A percentile compares a stretch with the other conserved stretches of the same genome.
Conservation (phyloP, 139 green algal species). For the Choricystis sp. region DNA sequence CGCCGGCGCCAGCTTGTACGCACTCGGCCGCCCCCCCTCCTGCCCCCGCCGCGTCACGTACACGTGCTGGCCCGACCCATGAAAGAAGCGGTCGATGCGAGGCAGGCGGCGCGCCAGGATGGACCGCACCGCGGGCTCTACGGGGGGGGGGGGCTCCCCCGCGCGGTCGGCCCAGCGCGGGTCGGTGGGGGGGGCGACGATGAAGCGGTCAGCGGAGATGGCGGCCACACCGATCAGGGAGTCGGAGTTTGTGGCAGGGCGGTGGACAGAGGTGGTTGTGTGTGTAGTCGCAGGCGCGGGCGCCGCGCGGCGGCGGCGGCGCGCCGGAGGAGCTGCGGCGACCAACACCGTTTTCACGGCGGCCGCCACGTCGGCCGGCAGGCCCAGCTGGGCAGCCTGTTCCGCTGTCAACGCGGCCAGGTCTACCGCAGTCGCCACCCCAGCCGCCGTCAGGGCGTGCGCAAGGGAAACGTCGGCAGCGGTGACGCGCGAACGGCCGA, state of each 20-base stretch:
- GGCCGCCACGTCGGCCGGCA: slow-evolving; percentile 12
- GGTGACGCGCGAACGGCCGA: no score
- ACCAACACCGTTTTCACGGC: slow-evolving; percentile 2
- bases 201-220: no score
- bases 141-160: no score
- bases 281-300: no score
- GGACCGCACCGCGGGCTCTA: background rate
- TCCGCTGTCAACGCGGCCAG: slow-evolving; percentile 14
- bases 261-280: no score
- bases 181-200: no score
- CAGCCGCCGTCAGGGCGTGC: slow-evolving; percentile 11
- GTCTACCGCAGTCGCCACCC: slow-evolving; percentile 17
- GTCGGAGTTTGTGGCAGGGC: no score
- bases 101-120: background rate
- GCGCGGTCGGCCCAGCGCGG: no score
- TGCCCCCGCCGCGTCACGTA: background rate
- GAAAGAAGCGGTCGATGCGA: background rate
- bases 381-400: slow-evolving; percentile 7
- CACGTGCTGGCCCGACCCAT: background rate
- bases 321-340: no score
- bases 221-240: no score
- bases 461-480: slow-evolving; percentile 1
- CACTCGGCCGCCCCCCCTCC: no score
- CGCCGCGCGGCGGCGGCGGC: no score
- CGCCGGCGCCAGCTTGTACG: slow-evolving; percentile 1